Conservation (phyloP, 345 rosid species). For the Erodium maritimum region DNA sequence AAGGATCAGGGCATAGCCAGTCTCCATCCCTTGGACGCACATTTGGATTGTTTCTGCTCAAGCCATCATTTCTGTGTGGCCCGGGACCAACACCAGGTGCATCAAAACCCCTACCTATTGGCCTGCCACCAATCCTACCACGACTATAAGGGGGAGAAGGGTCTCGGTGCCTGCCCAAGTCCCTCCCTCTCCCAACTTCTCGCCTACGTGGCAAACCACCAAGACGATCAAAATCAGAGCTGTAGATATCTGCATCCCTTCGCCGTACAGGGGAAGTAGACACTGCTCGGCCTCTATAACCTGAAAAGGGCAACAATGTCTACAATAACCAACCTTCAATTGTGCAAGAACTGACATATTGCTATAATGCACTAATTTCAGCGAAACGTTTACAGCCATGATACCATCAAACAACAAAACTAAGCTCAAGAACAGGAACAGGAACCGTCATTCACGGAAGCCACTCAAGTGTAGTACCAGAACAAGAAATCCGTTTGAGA, state of each 20-base stretch:
- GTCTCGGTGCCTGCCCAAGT: slow-evolving; percentile 55
- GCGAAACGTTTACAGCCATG: too few relatives aligned
- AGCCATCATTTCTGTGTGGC: slow-evolving; percentile 34
- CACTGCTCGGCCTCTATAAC: slow-evolving; percentile 65
- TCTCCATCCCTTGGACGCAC: slow-evolving; percentile 93
- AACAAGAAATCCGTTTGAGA: too few relatives aligned
- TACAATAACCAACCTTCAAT: too few relatives aligned
- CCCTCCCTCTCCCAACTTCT: slow-evolving; percentile 47
- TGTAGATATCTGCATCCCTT: slow-evolving; percentile 43
- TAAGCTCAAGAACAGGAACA: too few relatives aligned
- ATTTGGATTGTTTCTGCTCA: slow-evolving; percentile 49
- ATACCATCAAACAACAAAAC: too few relatives aligned
- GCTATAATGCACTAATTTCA: too few relatives aligned
- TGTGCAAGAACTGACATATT: too few relatives aligned
- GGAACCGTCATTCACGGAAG: too few relatives aligned
- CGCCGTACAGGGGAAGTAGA: slow-evolving; percentile 64
- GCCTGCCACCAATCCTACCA: slow-evolving; percentile 58
- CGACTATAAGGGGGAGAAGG: slow-evolving; percentile 51
- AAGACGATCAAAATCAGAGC: slow-evolving; percentile 46
- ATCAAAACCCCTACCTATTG: slow-evolving; percentile 47
- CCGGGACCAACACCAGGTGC: slow-evolving; percentile 54
- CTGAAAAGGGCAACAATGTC: slow-evolving; percentile 20
- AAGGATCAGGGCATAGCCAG: slow-evolving; percentile 62
- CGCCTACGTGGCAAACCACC: slow-evolving; percentile 24
- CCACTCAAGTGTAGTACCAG: too few relatives aligned